Evolutionary conservation across 2,329 filamentous ascomycete species (phyloP).

Genomic region (Leptographium galeiforme): DNA sequence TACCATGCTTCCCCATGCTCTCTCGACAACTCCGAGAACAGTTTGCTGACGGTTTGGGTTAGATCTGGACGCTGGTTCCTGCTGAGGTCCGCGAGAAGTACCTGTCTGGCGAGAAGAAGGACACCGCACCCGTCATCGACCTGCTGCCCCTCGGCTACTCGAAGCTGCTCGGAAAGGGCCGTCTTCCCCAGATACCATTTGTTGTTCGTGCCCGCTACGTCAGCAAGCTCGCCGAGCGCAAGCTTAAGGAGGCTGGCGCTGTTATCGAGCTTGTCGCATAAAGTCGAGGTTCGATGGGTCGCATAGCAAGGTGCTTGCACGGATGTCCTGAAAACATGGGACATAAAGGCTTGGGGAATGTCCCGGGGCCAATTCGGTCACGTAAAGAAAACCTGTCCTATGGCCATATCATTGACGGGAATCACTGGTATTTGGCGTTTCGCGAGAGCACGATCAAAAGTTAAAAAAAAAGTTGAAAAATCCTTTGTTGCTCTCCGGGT

Average conservation of each 20-base stretch:
- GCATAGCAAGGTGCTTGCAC: background rate
- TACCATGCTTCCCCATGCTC: background rate
- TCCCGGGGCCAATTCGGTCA: background rate
- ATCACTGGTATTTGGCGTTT: constrained; percentile 4
- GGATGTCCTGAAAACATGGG: background rate
- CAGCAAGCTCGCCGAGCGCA: constrained; percentile 91
- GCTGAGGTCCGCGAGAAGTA: constrained; percentile 87
- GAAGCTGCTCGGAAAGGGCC: constrained; percentile 97
- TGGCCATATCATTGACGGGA: background rate
- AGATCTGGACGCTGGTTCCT: constrained; percentile 95
- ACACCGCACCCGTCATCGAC: constrained; percentile 95
- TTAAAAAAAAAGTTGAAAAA: background rate
- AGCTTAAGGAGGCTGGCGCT: constrained; percentile 97
- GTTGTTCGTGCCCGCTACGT: constrained; percentile 94
- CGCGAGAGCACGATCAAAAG: constrained; percentile 1
- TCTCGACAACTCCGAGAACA: background rate
- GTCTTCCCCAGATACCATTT: constrained; percentile 81
- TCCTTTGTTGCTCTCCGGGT: background rate
- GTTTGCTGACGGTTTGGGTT: background rate
- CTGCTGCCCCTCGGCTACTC: constrained; percentile 94
- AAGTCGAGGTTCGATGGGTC: constrained; percentile 12
- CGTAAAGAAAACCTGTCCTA: background rate
- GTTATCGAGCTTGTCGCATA: constrained; percentile 92
- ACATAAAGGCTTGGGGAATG: background rate
- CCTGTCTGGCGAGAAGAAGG: constrained; percentile 62